These are phyloP conservation scores for Fusarium sambucinum DNA, from an alignment of 2,329 filamentous ascomycete genomes.

Conservation along the genomic window DNA sequence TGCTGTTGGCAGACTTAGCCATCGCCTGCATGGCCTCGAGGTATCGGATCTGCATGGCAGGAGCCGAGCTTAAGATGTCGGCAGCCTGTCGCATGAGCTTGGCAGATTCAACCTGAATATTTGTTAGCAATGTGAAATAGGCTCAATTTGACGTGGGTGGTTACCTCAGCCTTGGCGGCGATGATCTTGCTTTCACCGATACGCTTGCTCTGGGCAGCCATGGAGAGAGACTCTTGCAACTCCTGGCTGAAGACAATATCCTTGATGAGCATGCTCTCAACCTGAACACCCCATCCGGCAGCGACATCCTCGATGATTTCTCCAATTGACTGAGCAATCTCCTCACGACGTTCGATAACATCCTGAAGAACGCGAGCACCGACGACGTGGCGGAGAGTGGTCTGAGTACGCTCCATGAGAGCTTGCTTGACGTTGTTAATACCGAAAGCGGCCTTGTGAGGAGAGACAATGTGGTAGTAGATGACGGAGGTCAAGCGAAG, in stretches of 20 bases:
- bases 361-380: constrained; percentile 96
- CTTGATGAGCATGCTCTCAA: constrained; percentile 99
- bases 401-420: constrained; percentile 98
- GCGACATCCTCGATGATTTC: constrained; percentile 99
- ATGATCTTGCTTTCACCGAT: constrained; percentile 99
- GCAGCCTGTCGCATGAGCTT: constrained; percentile 94
- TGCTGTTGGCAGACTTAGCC: constrained; percentile 92
- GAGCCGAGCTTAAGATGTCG: constrained; percentile 90
- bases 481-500: constrained; percentile 95
- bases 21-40: constrained; percentile 99
- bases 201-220: constrained; percentile 98
- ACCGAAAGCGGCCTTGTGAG: constrained; percentile 97
- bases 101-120: constrained; percentile 80
- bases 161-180: constrained; percentile 86
- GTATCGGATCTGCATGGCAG: constrained; percentile 98
- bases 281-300: constrained; percentile 91
- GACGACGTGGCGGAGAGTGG: constrained; percentile 95
- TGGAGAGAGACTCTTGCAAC: constrained; percentile 93
- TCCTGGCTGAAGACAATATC: constrained; percentile 98
- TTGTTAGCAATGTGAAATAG: background rate
- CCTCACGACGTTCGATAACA: constrained; percentile 97
- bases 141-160: background rate
- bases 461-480: constrained; percentile 97
- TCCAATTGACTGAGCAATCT: constrained; percentile 92
- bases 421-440: constrained; percentile 95